phyloP scores from a whole-genome alignment of 1,284 basidiomycete species.

The Cutaneotrichosporon spelunceum region DNA sequence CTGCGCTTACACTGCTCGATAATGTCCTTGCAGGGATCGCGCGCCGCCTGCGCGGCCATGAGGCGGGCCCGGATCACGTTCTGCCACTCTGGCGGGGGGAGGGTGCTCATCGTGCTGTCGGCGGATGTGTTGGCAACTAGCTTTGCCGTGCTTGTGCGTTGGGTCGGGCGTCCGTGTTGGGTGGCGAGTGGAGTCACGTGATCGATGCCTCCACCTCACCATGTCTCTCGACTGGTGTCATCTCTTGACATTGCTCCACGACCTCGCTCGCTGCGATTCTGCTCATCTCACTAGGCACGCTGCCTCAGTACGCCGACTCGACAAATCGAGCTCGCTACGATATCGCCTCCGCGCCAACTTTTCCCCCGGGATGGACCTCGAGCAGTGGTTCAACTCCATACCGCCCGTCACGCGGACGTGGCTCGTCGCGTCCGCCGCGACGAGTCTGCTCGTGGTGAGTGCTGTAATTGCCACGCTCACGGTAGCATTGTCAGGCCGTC shows the following conservation, averaged over 20 bases:
- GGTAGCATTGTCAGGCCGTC: slow-evolving; percentile 83
- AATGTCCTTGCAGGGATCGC: slow-evolving; percentile 66
- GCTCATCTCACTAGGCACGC: too few species aligned
- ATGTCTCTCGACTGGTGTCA: too few species aligned
- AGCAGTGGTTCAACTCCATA: slow-evolving; percentile 70
- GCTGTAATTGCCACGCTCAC: background rate
- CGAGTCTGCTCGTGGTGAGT: slow-evolving; percentile 78
- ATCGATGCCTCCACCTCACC: too few species aligned
- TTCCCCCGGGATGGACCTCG: slow-evolving; percentile 39
- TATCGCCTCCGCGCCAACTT: too few species aligned
- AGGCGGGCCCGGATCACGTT: slow-evolving; percentile 61
- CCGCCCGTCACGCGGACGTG: slow-evolving; percentile 83
- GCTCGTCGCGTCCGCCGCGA: slow-evolving; percentile 70
- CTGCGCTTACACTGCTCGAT: slow-evolving; percentile 73
- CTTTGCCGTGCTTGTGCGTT: background rate
- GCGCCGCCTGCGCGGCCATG: slow-evolving; percentile 62
- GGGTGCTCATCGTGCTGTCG: background rate
- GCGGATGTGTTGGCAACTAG: background rate
- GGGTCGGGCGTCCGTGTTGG: background rate
- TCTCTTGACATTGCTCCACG: too few species aligned
- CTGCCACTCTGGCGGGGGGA: slow-evolving; percentile 43
- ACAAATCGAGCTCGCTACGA: too few species aligned
- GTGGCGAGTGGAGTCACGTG: background rate
- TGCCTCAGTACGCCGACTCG: too few species aligned
- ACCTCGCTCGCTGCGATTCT: too few species aligned